Percentiles rank a stretch among this genome's conserved stretches.
These are phyloP conservation scores for Atkinsonella hypoxylon DNA, from an alignment of 2,329 filamentous ascomycete genomes.

Conservation along the genomic window DNA sequence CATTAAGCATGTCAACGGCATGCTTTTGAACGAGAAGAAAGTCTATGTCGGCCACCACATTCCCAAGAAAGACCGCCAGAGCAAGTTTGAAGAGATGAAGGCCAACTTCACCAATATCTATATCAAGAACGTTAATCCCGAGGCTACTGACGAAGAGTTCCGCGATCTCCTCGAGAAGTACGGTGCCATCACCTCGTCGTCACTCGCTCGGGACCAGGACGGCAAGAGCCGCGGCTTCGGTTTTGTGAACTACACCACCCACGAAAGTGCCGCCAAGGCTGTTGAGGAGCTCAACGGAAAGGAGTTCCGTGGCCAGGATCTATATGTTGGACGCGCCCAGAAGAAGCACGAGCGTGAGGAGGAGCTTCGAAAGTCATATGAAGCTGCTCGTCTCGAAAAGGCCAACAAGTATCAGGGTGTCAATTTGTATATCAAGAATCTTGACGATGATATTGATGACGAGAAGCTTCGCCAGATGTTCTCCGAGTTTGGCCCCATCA, in stretches of 20 bases:
- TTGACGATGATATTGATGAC: slow-evolving; percentile 92
- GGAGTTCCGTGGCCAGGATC: slow-evolving; percentile 86
- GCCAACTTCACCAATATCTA: slow-evolving; percentile 99
- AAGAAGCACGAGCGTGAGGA: slow-evolving; percentile 99
- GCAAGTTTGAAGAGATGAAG: slow-evolving; percentile 99
- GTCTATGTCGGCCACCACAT: slow-evolving; percentile 99
- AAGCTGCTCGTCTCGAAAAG: slow-evolving; percentile 95
- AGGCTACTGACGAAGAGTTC: slow-evolving; percentile 89
- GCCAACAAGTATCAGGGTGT: slow-evolving; percentile 98
- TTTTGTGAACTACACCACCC: slow-evolving; percentile 90
- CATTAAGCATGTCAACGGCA: slow-evolving; percentile 99
- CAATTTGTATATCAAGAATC: slow-evolving; percentile 99
- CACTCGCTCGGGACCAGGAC: slow-evolving; percentile 77
- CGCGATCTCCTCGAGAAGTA: slow-evolving; percentile 83
- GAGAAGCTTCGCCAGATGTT: slow-evolving; percentile 96
- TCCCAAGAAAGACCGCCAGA: slow-evolving; percentile 99
- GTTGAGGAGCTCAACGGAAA: slow-evolving; percentile 87
- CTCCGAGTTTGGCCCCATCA: slow-evolving; percentile 83
- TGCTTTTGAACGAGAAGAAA: slow-evolving; percentile 99
- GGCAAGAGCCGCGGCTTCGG: slow-evolving; percentile 93
- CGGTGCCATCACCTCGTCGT: slow-evolving; percentile 91
- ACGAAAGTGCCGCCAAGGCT: slow-evolving; percentile 74
- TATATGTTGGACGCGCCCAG: slow-evolving; percentile 96
- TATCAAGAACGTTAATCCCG: slow-evolving; percentile 89
- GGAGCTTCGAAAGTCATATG: slow-evolving; percentile 97